These are phyloP conservation scores for Ascoidea rubescens DNA, from an alignment of 805 yeast genomes.

Conservation along the genomic window DNA sequence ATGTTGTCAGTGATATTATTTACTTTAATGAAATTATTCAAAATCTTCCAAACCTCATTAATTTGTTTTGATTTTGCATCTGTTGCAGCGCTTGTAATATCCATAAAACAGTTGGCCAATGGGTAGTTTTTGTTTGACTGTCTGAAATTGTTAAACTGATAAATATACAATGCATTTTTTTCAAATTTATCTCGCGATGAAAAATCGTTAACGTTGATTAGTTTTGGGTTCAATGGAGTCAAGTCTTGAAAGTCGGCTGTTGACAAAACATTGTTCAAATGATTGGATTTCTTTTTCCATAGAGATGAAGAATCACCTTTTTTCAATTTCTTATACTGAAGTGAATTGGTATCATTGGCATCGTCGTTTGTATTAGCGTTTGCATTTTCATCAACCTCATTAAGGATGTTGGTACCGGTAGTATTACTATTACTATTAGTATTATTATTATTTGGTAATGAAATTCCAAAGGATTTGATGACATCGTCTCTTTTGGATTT, in stretches of 20 bases:
- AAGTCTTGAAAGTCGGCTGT: not conserved
- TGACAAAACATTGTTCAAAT: not conserved
- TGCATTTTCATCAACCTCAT: not conserved
- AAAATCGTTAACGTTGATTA: conserved; percentile 26
- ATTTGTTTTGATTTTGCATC: conserved; percentile 60
- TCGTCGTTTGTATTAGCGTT: not conserved
- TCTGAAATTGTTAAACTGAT: conserved; percentile 58
- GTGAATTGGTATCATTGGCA: not conserved
- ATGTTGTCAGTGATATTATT: conserved; percentile 19
- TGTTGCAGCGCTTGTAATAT: conserved; percentile 39
- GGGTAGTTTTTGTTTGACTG: conserved; percentile 37
- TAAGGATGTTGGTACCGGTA: not conserved
- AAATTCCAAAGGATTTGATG: conserved; percentile 49
- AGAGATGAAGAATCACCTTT: not conserved
- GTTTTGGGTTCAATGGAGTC: not conserved
- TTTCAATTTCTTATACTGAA: too few relatives aligned
- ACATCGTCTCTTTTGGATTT: conserved; percentile 60
- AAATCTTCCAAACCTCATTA: conserved; percentile 59
- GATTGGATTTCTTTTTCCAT: not conserved
- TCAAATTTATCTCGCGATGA: conserved; percentile 45
- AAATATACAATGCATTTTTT: conserved; percentile 57
- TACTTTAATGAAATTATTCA: conserved; percentile 29
- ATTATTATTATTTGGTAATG: not conserved
- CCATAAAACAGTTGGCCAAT: conserved; percentile 44
- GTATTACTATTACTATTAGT: not conserved